Base-by-base conservation (phyloP, 1,284 basidiomycete species). In the Austroboletus novae-zelandiae region DNA sequence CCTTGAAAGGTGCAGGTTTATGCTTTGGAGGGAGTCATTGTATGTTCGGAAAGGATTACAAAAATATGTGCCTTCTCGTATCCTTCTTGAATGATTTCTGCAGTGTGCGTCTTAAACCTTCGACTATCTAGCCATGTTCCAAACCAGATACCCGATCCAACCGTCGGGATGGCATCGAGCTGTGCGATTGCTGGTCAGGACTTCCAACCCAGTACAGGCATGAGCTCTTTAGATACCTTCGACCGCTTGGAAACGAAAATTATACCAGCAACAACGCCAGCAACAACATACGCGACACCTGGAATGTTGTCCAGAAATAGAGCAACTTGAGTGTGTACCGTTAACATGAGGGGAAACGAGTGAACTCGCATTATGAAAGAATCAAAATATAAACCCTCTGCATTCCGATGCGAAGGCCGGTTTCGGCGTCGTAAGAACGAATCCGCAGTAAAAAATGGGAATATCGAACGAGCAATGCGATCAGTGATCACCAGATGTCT, bases 1-100 rank as follows among this genome's bases (percentile, higher is more conserved):
- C 53, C 51, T 74, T 77, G 68, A 78, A 80, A 2, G 65, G 58
- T 0, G 51, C 48, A 2, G 64, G 59, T 14, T 65, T 68, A 40
- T 50, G n/a, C 48, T 52, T 15, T 9, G 29, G 14, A 17, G 15
- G 9, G 4, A 2, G 5, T 36, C n/a, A 41, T n/a, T 8, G 10
- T 13, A 5, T 15, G 23, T 29, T 9, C 14, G 4, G 14, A 3
- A 18, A 10, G 18, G 6, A 40, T 8, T 11, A 10, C 10, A 42
- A 18, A 13, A 17, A 5, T 13, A 23, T 40, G n/a, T 46, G 47
- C 61, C 48, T 57, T 54, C 10, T 40, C 40, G 30, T 62, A 62
- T 8, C 61, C 61, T 23, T 61, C 53, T 36, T 52, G 50, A 5
- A 62, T 20, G n/a, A 61, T 9, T 1, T 54, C 32, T 5, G 34